Percentiles rank a stretch among this genome's conserved stretches.
These are phyloP conservation scores for Kodamaea kakaduensis DNA, from an alignment of 805 yeast genomes.

Conservation along the genomic window DNA sequence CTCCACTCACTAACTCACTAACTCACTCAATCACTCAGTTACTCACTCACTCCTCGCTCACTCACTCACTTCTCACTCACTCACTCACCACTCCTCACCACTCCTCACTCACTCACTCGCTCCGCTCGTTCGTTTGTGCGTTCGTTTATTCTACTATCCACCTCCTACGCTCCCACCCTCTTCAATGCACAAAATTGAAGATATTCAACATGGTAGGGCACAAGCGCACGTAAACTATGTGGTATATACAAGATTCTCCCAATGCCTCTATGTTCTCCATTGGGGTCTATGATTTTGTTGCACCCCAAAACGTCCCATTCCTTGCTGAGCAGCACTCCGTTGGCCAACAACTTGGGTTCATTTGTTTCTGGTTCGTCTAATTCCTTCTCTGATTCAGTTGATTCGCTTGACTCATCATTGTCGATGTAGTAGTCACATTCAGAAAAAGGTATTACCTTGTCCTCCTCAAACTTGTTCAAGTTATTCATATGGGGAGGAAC, in stretches of 20 bases:
- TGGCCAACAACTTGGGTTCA: conserved; percentile 31
- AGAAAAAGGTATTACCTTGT: conserved; percentile 46
- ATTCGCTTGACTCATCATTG: conserved; percentile 43
- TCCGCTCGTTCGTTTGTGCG: too few relatives aligned
- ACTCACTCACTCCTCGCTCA: too few relatives aligned
- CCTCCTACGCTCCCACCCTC: conserved; percentile 10
- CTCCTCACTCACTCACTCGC: too few relatives aligned
- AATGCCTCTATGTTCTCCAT: conserved; percentile 48
- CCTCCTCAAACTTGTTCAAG: conserved; percentile 58
- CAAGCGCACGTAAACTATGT: conserved; percentile 15
- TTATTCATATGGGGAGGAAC: conserved; percentile 73
- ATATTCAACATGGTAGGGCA: conserved; percentile 38
- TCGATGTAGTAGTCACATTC: conserved; percentile 73
- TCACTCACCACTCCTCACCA: too few relatives aligned
- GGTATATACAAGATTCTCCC: conserved; percentile 57
- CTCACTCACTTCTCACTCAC: too few relatives aligned
- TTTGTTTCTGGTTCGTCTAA: too few relatives aligned
- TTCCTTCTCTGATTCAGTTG: too few relatives aligned
- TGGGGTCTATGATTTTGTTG: conserved; percentile 49
- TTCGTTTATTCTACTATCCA: too few relatives aligned
- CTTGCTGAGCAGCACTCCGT: conserved; percentile 13
- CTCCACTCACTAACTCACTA: too few relatives aligned
- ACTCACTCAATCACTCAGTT: too few relatives aligned
- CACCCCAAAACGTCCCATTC: conserved; percentile 52
- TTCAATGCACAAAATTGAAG: conserved; percentile 49